Base-by-base conservation (phyloP, 495 filamentous ascomycete species). In the Aspergillus asperescens region DNA sequence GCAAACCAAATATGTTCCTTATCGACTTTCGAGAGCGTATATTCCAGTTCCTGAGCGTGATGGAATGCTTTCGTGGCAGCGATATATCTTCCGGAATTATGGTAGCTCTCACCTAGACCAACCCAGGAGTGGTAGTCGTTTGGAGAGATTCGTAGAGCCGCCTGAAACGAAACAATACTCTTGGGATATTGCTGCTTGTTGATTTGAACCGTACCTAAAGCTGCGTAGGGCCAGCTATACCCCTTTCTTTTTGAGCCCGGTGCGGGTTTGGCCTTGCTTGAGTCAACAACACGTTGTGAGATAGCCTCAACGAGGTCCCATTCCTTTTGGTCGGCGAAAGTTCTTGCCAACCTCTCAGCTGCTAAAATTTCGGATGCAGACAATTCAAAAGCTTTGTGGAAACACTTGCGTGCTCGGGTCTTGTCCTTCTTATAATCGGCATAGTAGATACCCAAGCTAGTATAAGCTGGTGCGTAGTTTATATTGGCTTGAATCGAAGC, bases 271-370 rank as follows among this genome's bases (percentile, higher is more conserved):
- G 88, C 85, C 62, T 88, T 90, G 50, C 94, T 94, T 4, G 92
- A 95, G 48, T 96, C 90, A 1, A 96, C 83, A 0, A 96, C 91
- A 45, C 93, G 81, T 64, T 92, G 89, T 10, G 93, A 85, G 25
- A 97, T 81, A 7, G 89, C 82, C 69, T 97, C 93, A 1, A 99
- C 93, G 23, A 94, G 80, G 48, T 97, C 94, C 93, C 93, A 99
- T 58, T 97, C 93, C 16, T 86, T 81, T 48, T 88, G 83, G 54
- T 95, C 84, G 0, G 94, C 90, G 61, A 95, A 99, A 1, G 80
- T 81, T 35, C 78, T 77, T 8, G 92, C 89, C 9, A 99, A 81
- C 23, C 89, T 81, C 67, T 97, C 88, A 3, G 93, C 93, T 39
- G 93, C 89, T 59, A 86, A 77, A 1, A 95, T 81, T 63, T 99